Evolutionary conservation across 2,329 filamentous ascomycete species (phyloP), one percentile per base, ranked within the genome.

Genomic region (Mycosphaerelloides madeirae): DNA sequence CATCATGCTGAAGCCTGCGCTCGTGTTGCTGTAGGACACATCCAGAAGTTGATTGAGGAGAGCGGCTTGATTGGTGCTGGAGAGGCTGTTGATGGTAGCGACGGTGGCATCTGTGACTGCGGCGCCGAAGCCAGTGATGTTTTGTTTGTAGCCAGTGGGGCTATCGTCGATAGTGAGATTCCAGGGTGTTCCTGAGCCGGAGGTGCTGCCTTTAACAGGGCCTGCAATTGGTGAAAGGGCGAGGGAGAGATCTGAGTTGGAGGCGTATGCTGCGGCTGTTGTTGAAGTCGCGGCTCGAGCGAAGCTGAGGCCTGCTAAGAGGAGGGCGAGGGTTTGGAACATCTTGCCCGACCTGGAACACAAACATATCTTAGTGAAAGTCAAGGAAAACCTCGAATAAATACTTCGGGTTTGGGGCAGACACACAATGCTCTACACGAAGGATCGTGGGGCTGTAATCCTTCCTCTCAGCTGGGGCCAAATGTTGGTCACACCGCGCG

Each of bases 81-180:
- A 44, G 11, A 54, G 45, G 6, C 29, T 38, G 38, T 45, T 48
- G 28, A 48, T 52, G 15, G 38, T 52, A 20, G 46, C 39, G 2
- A 54, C 49, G 6, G 52, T 54, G 11, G 52, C 47, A 33, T 54
- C 52, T 1, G 52, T 54, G 16, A 54, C 45, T 11, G 46, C 47
- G 15, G 44, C 52, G 13, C 52, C 52, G 11, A 54, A 54, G 11
- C 52, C 52, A 25, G 42, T 48, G 14, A 54, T 40, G 14, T 22
- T 47, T 33, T 54, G 49, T 31, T 46, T 33, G 31, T 51, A 48
- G 3, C 43, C 52, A 1, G 43, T 43, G 3, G 32, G 46, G 20
- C 60, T 57, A 19, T 54, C 55, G 51, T 61, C 56, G 39, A 62
- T 46, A n/a, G 49, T 46, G 6, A 53, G 38, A 1, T 53, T 43